Evolutionary conservation across 495 filamentous ascomycete species (phyloP).

Genomic region (Penicillium cinerascens): DNA sequence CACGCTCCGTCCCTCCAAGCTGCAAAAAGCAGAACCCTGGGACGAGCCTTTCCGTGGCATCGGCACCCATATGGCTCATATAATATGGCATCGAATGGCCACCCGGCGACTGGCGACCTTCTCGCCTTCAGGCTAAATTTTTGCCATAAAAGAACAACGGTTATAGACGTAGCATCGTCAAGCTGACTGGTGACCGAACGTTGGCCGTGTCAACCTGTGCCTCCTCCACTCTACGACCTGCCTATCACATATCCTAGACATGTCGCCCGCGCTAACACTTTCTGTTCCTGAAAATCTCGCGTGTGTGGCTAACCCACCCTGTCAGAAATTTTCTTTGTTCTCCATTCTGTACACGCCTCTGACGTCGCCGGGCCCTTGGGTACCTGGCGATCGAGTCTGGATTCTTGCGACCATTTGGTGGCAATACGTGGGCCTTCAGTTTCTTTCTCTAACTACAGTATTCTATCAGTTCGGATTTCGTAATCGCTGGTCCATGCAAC

Average conservation of each 20-base stretch:
- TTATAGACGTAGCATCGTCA: not conserved
- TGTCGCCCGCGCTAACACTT: not conserved
- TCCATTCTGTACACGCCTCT: constrained; percentile 13
- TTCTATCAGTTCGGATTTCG: not conserved
- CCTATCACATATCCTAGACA: constrained; percentile 1
- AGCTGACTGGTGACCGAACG: constrained; percentile 2
- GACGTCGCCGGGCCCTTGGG: constrained; percentile 18
- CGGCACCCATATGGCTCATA: not conserved
- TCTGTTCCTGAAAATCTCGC: constrained; percentile 6
- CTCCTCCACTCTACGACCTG: not conserved
- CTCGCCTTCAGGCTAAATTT: not conserved
- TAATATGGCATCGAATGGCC: not conserved
- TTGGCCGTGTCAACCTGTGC: not conserved
- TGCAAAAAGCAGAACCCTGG: not conserved
- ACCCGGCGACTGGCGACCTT: not conserved
- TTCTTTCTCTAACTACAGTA: not conserved
- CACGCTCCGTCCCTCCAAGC: not conserved
- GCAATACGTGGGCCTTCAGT: constrained; percentile 10
- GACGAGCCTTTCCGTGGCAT: constrained; percentile 10
- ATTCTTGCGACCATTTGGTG: constrained; percentile 5
- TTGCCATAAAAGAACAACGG: not conserved
- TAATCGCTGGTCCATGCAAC: constrained; percentile 1
- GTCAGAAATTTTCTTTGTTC: constrained; percentile 3
- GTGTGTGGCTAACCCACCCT: constrained; percentile 1
- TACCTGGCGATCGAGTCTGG: constrained; percentile 26